Base-by-base conservation (phyloP, 1,284 basidiomycete genomes). In the Hortiboletus rubellus region DNA sequence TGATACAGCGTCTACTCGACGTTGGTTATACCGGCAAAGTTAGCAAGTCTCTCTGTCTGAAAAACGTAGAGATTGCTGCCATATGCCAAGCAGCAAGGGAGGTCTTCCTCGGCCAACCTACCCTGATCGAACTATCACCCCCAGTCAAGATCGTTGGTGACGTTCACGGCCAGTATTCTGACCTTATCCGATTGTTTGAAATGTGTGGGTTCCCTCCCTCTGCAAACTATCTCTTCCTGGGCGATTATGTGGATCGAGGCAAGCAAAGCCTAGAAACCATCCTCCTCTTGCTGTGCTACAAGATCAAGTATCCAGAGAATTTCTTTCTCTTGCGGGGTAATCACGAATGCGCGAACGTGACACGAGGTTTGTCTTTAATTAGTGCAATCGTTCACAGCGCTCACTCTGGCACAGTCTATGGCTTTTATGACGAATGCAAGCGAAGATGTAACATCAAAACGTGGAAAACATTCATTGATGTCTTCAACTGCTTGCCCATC, bases 401-500 rank as follows among this genome's bases (percentile, higher is more conserved):
- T 64, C 71, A 67, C 59, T 59, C 63, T 54, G 18, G 24, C 40
- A 38, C 40, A 95, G 96, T 99, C 31, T 99, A 99, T 72, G 96
- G 96, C 42, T 99, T 99, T 78, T 99, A 99, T 76, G 96, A 99
- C 78, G 96, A 99, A 79, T 99, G 97, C 84, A 99, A 99, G 79
- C 89, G 97, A 70, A 86, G 97, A 65, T 96, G 94, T 81, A 98
- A 98, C 76, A 96, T 99, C 83, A 99, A 99, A 81, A 96, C 94
- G 41, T 99, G 97, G 97, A 99, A 98, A 79, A 96, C 95, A 14
- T 99, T 99, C 74, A 94, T 98, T 74, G 97, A 99, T 76, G 96
- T 98, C 44, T 99, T 99, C 85, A 99, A 99, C 77, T 95, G 94
- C 66, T 84, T 99, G 12, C 97, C 97, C 46, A 99, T 99, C 68